Percentiles rank a stretch among this genome's conserved stretches.
Evolutionary conservation across 805 yeast species (phyloP).

Genomic region (Debaryomyces hansenii): DNA sequence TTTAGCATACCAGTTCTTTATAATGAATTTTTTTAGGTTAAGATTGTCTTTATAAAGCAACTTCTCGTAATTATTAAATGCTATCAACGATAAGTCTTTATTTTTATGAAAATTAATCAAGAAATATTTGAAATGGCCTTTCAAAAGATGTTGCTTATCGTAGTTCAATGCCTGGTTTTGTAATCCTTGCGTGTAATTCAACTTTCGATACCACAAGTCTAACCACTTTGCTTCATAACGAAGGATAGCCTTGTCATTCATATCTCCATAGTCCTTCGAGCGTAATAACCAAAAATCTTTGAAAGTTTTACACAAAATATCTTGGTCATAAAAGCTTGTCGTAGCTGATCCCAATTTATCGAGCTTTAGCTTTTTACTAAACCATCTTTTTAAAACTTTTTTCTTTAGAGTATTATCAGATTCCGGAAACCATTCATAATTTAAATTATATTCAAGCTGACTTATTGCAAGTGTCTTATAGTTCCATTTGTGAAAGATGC

Average conservation of each 20-base stretch:
- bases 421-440: slow-evolving; percentile 2
- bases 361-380: slow-evolving; percentile 4
- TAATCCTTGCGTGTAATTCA: neutral
- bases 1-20: slow-evolving; percentile 11
- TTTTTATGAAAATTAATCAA: neutral
- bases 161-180: neutral
- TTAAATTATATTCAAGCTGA: slow-evolving; percentile 7
- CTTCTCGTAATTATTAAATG: neutral
- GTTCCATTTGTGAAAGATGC: slow-evolving; percentile 20
- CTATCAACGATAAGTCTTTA: neutral
- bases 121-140: neutral
- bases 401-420: neutral
- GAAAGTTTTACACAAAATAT: slow-evolving; percentile 8
- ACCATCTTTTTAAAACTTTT: slow-evolving; percentile 11
- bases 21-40: slow-evolving; percentile 1
- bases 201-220: neutral
- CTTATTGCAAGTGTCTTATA: slow-evolving; percentile 5
- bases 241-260: neutral
- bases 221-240: neutral
- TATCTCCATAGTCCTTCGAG: slow-evolving; percentile 6
- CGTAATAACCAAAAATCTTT: slow-evolving; percentile 8
- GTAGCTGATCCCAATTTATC: slow-evolving; percentile 12
- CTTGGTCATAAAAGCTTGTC: slow-evolving; percentile 9
- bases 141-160: neutral
- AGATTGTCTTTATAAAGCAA: neutral